Conservation (phyloP, 129 eudicot genomes). For the Erigeron canadensis region DNA sequence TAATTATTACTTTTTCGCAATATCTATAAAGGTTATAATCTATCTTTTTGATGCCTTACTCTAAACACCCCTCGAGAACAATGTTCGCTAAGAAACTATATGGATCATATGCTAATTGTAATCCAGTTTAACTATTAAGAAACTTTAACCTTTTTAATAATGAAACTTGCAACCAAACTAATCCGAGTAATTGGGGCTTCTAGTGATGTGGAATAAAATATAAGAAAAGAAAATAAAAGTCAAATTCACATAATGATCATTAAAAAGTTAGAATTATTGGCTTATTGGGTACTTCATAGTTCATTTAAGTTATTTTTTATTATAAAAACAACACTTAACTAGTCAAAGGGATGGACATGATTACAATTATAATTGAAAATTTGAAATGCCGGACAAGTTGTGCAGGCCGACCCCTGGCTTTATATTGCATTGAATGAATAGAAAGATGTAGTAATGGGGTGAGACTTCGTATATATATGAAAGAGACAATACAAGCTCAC, state of each 20-base stretch:
- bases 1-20: no score
- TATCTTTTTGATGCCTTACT: no score
- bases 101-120: no score
- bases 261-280: slow-evolving; percentile 26
- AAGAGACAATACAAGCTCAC: slow-evolving; percentile 24
- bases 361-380: slow-evolving; percentile 4
- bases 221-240: slow-evolving; percentile 8
- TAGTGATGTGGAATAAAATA: slow-evolving; percentile 5
- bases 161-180: neutral
- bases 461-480: slow-evolving; percentile 7
- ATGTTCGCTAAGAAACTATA: no score
- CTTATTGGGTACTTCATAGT: slow-evolving; percentile 11
- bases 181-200: slow-evolving; percentile 20
- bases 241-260: slow-evolving; percentile 22
- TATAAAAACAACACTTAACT: slow-evolving; percentile 8
- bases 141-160: no score
- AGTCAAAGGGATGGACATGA: slow-evolving; percentile 26
- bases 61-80: no score
- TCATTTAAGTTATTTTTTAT: neutral
- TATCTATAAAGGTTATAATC: no score
- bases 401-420: neutral
- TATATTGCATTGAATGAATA: no score
- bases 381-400: slow-evolving; percentile 19
- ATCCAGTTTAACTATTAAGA: no score
- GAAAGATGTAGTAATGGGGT: neutral